Conservation (phyloP, 2,329 filamentous ascomycete genomes). For the Penicillium concentricum region DNA sequence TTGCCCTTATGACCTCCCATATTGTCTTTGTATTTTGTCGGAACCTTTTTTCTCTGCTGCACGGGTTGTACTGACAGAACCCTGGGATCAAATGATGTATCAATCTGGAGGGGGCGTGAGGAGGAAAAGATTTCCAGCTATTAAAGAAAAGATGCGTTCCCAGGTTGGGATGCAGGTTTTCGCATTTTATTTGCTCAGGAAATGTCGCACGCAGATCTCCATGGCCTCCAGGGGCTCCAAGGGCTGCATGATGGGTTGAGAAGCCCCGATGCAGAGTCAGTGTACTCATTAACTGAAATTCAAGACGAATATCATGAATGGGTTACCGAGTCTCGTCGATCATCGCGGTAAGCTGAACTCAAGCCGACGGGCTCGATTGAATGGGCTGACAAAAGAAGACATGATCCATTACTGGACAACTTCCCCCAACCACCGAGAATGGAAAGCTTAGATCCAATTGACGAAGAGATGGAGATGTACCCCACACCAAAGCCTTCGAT, state of each 20-base stretch:
- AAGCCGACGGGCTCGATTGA: background rate
- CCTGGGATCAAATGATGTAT: slow-evolving; percentile 21
- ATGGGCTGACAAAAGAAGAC: slow-evolving; percentile 3
- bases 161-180: background rate
- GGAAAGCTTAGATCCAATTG: slow-evolving; percentile 15
- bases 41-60: slow-evolving; percentile 1
- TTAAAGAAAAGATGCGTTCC: slow-evolving; percentile 10
- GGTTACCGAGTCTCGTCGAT: slow-evolving; percentile 18
- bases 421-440: slow-evolving; percentile 25
- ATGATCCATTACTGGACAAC: slow-evolving; percentile 21
- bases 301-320: slow-evolving; percentile 26
- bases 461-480: slow-evolving; percentile 10
- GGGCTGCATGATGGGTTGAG: slow-evolving; percentile 6
- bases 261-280: slow-evolving; percentile 16
- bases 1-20: slow-evolving; percentile 16
- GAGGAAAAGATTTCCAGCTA: background rate
- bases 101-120: slow-evolving; percentile 2
- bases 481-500: slow-evolving; percentile 23
- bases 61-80: background rate
- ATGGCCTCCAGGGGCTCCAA: background rate
- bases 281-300: slow-evolving; percentile 18
- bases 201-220: slow-evolving; percentile 17
- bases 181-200: background rate
- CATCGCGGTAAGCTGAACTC: slow-evolving; percentile 8
- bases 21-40: slow-evolving; percentile 4